Evolutionary conservation across 2,329 filamentous ascomycete genomes (phyloP).

Genomic region (Geosmithia putterillii): DNA sequence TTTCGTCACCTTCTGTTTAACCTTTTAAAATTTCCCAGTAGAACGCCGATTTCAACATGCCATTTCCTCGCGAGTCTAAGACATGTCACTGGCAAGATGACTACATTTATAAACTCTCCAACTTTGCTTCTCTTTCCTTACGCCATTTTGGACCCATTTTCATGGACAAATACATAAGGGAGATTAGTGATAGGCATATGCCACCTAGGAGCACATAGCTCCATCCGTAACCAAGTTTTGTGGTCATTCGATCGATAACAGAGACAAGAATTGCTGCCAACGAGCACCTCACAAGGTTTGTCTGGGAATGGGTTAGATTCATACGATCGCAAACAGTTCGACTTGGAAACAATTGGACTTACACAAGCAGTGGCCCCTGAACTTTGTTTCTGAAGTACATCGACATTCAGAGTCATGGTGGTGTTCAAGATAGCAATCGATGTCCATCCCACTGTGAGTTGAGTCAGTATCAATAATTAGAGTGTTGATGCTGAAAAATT

Average conservation of each 20-base stretch:
- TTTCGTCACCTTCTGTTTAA: no score
- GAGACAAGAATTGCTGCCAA: slow-evolving; percentile 14
- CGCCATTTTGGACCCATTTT: slow-evolving; percentile 9
- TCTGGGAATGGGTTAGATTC: slow-evolving; percentile 5
- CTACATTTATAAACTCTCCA: no score
- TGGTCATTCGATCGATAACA: slow-evolving; percentile 13
- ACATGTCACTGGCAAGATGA: no score
- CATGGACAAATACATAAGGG: slow-evolving; percentile 10
- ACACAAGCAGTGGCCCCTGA: slow-evolving; percentile 15
- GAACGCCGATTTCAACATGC: no score
- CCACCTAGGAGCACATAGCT: slow-evolving; percentile 10
- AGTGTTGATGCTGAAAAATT: no score
- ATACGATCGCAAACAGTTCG: background rate
- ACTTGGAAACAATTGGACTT: background rate
- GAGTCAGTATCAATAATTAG: background rate
- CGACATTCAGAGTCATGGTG: slow-evolving; percentile 18
- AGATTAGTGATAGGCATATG: slow-evolving; percentile 7
- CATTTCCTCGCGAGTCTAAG: no score
- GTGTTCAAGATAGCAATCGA: slow-evolving; percentile 17
- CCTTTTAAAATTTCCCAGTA: no score
- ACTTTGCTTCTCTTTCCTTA: background rate
- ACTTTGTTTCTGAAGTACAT: slow-evolving; percentile 14
- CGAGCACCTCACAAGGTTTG: slow-evolving; percentile 15
- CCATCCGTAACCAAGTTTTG: slow-evolving; percentile 7
- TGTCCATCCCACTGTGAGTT: slow-evolving; percentile 12